Evolutionary conservation across 768 basidiomycete genomes (phyloP).

Genomic region (Tricholoma matsutake): DNA sequence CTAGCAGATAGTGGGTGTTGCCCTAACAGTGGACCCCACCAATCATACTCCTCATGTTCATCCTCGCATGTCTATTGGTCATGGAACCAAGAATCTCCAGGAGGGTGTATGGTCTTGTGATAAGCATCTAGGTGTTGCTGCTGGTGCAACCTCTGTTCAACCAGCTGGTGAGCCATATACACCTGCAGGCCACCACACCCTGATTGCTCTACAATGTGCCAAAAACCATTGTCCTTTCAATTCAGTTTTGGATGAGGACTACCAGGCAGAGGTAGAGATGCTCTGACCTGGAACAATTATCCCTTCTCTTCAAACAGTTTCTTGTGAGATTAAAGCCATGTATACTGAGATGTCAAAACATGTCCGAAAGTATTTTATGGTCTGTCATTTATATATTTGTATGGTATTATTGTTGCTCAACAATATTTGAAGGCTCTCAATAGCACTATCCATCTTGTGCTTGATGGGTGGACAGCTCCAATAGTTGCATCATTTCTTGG

Average conservation of each 20-base stretch:
- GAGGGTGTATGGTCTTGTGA: too few species aligned
- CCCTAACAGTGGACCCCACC: background rate
- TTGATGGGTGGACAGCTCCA: background rate
- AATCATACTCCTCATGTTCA: background rate
- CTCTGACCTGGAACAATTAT: conserved; percentile 24
- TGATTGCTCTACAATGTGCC: too few species aligned
- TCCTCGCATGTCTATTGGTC: background rate
- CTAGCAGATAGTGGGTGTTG: too few species aligned
- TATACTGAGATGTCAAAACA: conserved; percentile 6
- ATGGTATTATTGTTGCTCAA: background rate
- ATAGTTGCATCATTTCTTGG: background rate
- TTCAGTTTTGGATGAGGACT: conserved; percentile 22
- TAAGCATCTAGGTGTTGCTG: too few species aligned
- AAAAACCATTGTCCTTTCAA: too few species aligned
- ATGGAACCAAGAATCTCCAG: conserved; percentile 13
- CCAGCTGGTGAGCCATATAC: too few species aligned
- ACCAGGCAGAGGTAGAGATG: conserved; percentile 24
- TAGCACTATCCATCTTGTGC: background rate
- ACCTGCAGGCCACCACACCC: too few species aligned
- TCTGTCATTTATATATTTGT: conserved; percentile 1
- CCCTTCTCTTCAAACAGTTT: conserved; percentile 22
- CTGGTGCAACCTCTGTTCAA: too few species aligned
- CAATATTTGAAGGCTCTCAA: background rate
- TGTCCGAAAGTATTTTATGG: conserved; percentile 17
- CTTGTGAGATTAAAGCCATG: conserved; percentile 18